Base-by-base conservation (phyloP, 352 stramenopile species). In the Plasmopara viticola region DNA sequence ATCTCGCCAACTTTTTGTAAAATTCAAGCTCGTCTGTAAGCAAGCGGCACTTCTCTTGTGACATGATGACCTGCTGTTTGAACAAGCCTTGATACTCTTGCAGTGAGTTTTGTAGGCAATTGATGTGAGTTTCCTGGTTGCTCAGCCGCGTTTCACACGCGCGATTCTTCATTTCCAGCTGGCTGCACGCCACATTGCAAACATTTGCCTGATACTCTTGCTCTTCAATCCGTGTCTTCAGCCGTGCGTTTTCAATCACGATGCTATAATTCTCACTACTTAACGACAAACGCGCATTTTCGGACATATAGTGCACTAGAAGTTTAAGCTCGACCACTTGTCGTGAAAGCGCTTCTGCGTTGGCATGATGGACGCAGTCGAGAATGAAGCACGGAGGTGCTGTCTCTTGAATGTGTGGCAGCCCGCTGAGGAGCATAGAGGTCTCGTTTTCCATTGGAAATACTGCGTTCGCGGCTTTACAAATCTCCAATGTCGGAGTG, bases 11-110 rank as follows among this genome's bases (percentile, higher is more conserved):
- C 53, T 87, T 90, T 60, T 88, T 90, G 71, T 90, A 88, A 44
- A 86, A 88, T 44, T 87, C 72, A 46, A 90, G 75, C 51, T 90
- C 80, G 51, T 90, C 79, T 5, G 75, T 74, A 25, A 90, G 66
- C 44, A 88, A 60, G 3, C 79, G 73, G 29, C 76, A 86, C 34
- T 90, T 87, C 56, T 90, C 77, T 44, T 88, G 77, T 2, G 74
- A 88, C 73, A 88, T 84, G 50, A 86, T 76, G 44, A 88, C 85
- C 62, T 90, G 80, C 60, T 87, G 74, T 63, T 87, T 86, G 61
- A 88, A 88, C 13, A 90, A 67, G 2, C 71, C 72, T 49, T 90
- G 80, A 51, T 88, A 90, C 52, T 90, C 77, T 40, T 87, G 75
- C 25, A 90, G 58, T 18, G 74, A 88, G 54, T 83, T 86, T 50